Evolutionary conservation across 257 asterid genomes (phyloP).

Genomic region (Coffea eugenioides): DNA sequence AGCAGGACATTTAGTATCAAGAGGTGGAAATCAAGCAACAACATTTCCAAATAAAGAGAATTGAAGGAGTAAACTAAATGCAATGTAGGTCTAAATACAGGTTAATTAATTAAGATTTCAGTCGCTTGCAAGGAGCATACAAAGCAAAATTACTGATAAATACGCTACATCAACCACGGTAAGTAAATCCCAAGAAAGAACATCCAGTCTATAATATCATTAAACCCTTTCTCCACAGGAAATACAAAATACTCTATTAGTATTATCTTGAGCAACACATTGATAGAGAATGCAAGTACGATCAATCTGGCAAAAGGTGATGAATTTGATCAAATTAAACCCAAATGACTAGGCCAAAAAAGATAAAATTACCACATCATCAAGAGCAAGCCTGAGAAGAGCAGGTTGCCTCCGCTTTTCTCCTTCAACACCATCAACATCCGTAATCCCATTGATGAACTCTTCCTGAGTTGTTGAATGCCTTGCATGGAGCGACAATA

Average conservation of each 20-base stretch:
- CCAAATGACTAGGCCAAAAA: conserved; percentile 1
- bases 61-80: not conserved
- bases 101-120: not conserved
- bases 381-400: conserved; percentile 89
- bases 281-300: not conserved
- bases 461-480: conserved; percentile 73
- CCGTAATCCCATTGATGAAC: conserved; percentile 66
- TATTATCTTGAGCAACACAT: not conserved
- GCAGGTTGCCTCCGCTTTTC: conserved; percentile 76
- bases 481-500: conserved; percentile 67
- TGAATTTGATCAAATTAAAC: not conserved
- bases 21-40: not conserved
- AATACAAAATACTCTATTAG: not conserved
- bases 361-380: conserved; percentile 72
- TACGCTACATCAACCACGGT: not conserved
- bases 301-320: not conserved
- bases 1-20: not conserved
- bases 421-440: conserved; percentile 67
- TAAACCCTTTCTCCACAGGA: not conserved
- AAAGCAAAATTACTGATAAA: not conserved
- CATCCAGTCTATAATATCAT: not conserved
- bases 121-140: not conserved
- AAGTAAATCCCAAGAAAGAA: not conserved
- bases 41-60: not conserved
- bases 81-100: not conserved